A percentile compares a stretch with the other conserved stretches of the same genome.
Conservation (phyloP, 2,329 filamentous ascomycete species). For the Metarhizium rileyi region DNA sequence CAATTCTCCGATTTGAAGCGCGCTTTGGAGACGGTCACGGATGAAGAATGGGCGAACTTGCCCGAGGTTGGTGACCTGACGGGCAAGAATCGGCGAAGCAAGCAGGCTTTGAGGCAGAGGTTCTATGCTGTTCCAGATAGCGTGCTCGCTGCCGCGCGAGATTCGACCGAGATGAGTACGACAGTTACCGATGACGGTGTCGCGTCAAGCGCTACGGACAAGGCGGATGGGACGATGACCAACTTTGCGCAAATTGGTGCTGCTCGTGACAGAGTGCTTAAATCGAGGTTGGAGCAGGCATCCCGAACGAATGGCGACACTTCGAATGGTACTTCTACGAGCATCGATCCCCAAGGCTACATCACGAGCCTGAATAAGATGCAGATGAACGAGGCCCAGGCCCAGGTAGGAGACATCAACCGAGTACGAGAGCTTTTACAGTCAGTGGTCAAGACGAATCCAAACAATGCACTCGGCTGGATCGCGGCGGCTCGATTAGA, state of each 20-base stretch:
- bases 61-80: constrained; percentile 96
- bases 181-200: constrained; percentile 75
- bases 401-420: constrained; percentile 89
- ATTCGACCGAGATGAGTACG: constrained; percentile 72
- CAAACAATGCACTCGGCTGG: constrained; percentile 89
- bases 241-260: constrained; percentile 97
- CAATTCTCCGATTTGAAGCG: constrained; percentile 96
- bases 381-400: constrained; percentile 67
- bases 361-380: constrained; percentile 83
- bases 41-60: constrained; percentile 93
- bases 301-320: constrained; percentile 58
- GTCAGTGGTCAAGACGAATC: constrained; percentile 94
- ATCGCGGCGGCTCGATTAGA: constrained; percentile 89
- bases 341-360: constrained; percentile 91
- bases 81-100: constrained; percentile 79
- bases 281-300: constrained; percentile 87
- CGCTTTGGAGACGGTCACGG: constrained; percentile 75
- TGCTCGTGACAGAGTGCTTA: constrained; percentile 88
- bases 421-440: constrained; percentile 86
- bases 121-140: constrained; percentile 98
- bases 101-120: constrained; percentile 70
- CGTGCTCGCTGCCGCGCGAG: constrained; percentile 78
- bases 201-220: constrained; percentile 27
- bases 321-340: constrained; percentile 72
- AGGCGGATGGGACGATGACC: constrained; percentile 81